Base-by-base conservation (phyloP, 1,284 basidiomycete species). In the Trametes polyzona region DNA sequence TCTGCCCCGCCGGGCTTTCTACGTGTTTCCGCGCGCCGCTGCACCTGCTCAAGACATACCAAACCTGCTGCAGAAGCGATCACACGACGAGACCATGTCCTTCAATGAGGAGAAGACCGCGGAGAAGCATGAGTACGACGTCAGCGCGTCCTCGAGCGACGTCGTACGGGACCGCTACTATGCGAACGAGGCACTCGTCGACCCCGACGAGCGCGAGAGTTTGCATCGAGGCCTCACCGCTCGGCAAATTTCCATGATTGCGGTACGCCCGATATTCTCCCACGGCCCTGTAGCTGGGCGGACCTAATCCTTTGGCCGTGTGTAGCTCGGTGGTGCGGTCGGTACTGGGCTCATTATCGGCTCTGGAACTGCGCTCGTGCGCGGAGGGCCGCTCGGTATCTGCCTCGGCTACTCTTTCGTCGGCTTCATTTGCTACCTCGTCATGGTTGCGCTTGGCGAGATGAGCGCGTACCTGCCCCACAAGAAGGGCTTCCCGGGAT, bases 341-440 rank as follows among this genome's bases (percentile, higher is more conserved):
- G 84, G 84, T 8, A 92, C 89, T 23, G 91, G 91, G 68, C 76
- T 93, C 17, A 87, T 93, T 62, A 91, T 93, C 63, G 90, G 89
- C 41, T 82, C 81, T 33, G 82, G 83, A 2, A 82, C 82, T 47
- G 83, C 82, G 6, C 72, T 85, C 19, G 74, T 76, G 43, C 73
- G 77, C 49, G 83, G 82, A 48, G 83, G 83, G 4, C 83, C 83
- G 4, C 73, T 81, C 11, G 80, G 80, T 47, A 66, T 83, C 14
- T 70, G 82, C 46, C 68, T 85, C 14, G 79, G 81, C 8, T 83
- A 84, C 63, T 65, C 74, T 10, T 82, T 80, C 62, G 78, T 86
- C 42, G 84, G 84, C 7, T 71, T 80, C 49, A 74, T 86, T 4
- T 84, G 83, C 65, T 85, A 82, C 64, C 70, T 84, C 49, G 82